phyloP scores from a whole-genome alignment of 2,329 filamentous ascomycete genomes.

The Aspergillus pseudoviridinutans region DNA sequence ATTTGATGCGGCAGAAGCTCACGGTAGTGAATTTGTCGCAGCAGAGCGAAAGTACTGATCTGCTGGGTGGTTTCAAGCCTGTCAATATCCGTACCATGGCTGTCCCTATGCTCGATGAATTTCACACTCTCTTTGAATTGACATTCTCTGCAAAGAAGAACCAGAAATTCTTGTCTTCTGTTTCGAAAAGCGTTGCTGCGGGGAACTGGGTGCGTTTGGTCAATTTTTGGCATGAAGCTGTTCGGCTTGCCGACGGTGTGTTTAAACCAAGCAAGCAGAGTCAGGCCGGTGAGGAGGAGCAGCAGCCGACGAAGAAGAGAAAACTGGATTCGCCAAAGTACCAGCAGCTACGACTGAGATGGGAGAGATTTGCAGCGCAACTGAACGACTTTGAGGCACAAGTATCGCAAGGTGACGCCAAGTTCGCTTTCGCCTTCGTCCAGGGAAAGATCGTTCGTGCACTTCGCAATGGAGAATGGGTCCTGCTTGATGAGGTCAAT shows the following conservation, averaged over 20 bases:
- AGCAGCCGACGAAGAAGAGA: constrained; percentile 70
- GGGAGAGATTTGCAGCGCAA: constrained; percentile 73
- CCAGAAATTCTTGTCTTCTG: constrained; percentile 74
- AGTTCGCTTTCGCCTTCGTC: constrained; percentile 91
- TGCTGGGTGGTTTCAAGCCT: constrained; percentile 94
- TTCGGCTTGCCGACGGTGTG: constrained; percentile 77
- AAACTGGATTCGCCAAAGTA: constrained; percentile 54
- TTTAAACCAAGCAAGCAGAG: constrained; percentile 48
- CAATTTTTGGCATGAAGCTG: constrained; percentile 81
- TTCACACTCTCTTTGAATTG: constrained; percentile 79
- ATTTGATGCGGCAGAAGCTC: constrained; percentile 77
- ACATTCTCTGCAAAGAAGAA: constrained; percentile 90
- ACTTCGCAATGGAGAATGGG: constrained; percentile 94
- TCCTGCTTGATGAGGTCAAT: constrained; percentile 95
- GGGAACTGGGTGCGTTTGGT: constrained; percentile 84
- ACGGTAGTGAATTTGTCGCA: constrained; percentile 95
- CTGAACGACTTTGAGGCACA: constrained; percentile 78
- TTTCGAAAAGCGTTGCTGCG: constrained; percentile 74
- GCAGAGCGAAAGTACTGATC: constrained; percentile 94
- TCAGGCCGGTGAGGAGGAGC: constrained; percentile 45
- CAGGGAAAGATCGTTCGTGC: constrained; percentile 96
- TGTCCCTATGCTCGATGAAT: constrained; percentile 87
- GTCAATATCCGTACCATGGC: constrained; percentile 85
- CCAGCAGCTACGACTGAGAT: constrained; percentile 61
- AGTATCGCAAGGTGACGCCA: constrained; percentile 64